These are phyloP conservation scores for Phaffomyces antillensis DNA, from an alignment of 805 yeast genomes.

Conservation along the genomic window DNA sequence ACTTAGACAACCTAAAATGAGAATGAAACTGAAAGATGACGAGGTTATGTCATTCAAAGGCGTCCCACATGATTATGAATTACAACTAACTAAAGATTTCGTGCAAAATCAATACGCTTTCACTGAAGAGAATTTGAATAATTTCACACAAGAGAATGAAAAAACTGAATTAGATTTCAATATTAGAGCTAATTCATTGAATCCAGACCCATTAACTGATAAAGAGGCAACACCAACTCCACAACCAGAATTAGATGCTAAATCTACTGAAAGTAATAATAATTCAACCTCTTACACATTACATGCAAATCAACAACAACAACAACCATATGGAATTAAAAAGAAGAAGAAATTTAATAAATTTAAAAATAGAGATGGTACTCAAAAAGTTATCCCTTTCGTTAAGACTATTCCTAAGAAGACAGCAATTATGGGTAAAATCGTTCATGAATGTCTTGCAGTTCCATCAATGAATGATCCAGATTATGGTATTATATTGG, in stretches of 20 bases:
- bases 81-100: slow-evolving; percentile 66
- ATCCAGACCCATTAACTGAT: not conserved
- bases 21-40: slow-evolving; percentile 46
- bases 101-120: slow-evolving; percentile 85
- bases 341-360: slow-evolving; percentile 28
- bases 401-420: slow-evolving; percentile 85
- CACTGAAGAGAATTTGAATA: slow-evolving; percentile 73
- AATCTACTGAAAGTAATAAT: not conserved
- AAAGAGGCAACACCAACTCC: not conserved
- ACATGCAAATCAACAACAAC: slow-evolving; percentile 22
- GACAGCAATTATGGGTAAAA: slow-evolving; percentile 79
- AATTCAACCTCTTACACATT: not conserved
- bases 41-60: slow-evolving; percentile 24
- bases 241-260: not conserved
- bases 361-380: slow-evolving; percentile 30
- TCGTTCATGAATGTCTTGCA: slow-evolving; percentile 87
- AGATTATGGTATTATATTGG: slow-evolving; percentile 58
- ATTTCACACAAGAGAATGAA: slow-evolving; percentile 35
- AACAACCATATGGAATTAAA: slow-evolving; percentile 12
- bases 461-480: slow-evolving; percentile 71
- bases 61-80: slow-evolving; percentile 80
- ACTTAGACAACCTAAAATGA: slow-evolving; percentile 33
- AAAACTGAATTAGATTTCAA: slow-evolving; percentile 24
- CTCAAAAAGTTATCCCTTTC: slow-evolving; percentile 57
- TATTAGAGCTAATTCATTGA: not conserved